A percentile compares a stretch with the other conserved stretches of the same genome.
phyloP scores from a whole-genome alignment of 768 basidiomycete genomes.

The Sporobolomyces phaffii region DNA sequence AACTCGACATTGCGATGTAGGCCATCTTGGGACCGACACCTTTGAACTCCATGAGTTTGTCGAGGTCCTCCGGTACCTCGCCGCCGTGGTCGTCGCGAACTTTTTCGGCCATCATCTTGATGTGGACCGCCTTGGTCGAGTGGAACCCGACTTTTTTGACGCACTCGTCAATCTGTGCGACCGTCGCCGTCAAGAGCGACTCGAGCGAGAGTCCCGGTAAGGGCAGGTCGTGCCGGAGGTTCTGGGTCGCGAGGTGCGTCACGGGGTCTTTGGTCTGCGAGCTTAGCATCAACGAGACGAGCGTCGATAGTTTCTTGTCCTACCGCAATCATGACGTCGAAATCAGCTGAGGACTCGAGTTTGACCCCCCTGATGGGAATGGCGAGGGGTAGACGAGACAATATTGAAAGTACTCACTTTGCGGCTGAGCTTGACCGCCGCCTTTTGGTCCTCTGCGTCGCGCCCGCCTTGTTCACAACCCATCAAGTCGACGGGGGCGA shows the following conservation, averaged over 20 bases:
- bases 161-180: conserved; percentile 51
- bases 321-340: neutral
- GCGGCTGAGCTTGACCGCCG: conserved; percentile 45
- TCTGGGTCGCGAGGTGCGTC: conserved; percentile 63
- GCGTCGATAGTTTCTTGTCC: conserved; percentile 56
- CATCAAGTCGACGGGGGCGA: conserved; percentile 89
- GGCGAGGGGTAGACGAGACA: neutral
- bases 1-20: conserved; percentile 49
- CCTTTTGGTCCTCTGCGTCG: conserved; percentile 57
- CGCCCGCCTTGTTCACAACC: conserved; percentile 69
- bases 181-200: conserved; percentile 61
- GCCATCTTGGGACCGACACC: conserved; percentile 98
- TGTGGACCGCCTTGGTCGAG: conserved; percentile 27
- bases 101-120: conserved; percentile 25
- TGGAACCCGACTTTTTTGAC: conserved; percentile 42
- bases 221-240: conserved; percentile 66
- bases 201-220: conserved; percentile 66
- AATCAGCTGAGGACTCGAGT: no score
- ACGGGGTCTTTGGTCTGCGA: conserved; percentile 71
- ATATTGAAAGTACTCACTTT: conserved; percentile 51
- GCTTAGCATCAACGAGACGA: conserved; percentile 89
- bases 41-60: conserved; percentile 75
- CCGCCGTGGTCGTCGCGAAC: conserved; percentile 67
- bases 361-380: no score
- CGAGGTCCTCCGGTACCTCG: conserved; percentile 68